These are phyloP conservation scores for Polygonum maritimum DNA, from an alignment of 148 eudicot genomes.

Conservation along the genomic window DNA sequence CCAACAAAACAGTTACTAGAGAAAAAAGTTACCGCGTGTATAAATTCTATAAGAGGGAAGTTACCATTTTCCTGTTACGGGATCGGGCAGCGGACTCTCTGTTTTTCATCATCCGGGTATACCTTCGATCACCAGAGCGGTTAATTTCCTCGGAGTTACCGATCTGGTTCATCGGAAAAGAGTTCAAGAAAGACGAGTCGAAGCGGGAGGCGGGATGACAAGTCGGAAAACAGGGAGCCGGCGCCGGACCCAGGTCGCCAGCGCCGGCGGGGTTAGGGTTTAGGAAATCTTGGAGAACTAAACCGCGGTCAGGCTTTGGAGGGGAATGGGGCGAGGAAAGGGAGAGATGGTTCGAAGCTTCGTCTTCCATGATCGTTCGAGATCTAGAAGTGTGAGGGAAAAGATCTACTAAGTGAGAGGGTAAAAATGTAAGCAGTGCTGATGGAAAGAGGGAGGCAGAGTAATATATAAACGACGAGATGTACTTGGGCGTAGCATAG, in stretches of 20 bases:
- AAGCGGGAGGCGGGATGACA: not conserved
- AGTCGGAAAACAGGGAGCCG: not conserved
- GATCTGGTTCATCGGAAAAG: not conserved
- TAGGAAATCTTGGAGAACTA: not conserved
- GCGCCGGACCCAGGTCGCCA: not conserved
- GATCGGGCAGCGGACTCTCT: constrained; percentile 78
- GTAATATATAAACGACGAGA: not conserved
- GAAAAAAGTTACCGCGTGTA: too few species aligned
- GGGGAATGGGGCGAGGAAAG: not conserved
- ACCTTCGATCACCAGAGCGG: constrained; percentile 18
- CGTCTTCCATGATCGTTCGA: not conserved
- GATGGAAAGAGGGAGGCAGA: not conserved
- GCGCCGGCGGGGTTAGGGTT: not conserved
- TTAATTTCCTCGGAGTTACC: not conserved
- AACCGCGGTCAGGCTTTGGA: not conserved
- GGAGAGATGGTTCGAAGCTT: not conserved
- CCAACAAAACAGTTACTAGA: too few species aligned
- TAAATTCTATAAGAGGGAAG: too few species aligned
- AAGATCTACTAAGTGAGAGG: not conserved
- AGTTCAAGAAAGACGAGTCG: not conserved
- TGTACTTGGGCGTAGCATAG: not conserved
- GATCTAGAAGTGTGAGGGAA: too few species aligned
- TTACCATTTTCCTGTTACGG: constrained; percentile 57
- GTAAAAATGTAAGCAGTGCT: not conserved
- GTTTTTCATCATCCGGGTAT: constrained; percentile 70